Evolutionary conservation across 2,329 filamentous ascomycete species (phyloP).

Genomic region (Stromatinia cepivora): DNA sequence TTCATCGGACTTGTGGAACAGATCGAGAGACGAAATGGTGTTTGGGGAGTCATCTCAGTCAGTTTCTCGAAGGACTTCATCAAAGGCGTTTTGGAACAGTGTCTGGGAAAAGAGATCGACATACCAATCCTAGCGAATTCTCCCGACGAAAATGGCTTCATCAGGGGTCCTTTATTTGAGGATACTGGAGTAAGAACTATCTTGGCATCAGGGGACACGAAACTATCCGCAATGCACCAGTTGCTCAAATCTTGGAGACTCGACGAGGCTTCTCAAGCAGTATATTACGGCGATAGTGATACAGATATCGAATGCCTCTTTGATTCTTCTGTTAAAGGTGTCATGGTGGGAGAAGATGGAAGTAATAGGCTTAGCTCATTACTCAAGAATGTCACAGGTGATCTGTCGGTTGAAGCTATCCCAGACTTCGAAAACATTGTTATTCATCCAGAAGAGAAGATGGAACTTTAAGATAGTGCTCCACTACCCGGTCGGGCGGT

Average conservation of each 20-base stretch:
- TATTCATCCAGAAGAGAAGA: neutral
- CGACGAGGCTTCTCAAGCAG: conserved; percentile 9
- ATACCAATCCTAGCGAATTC: conserved; percentile 32
- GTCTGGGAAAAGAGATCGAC: neutral
- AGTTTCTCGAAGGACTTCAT: conserved; percentile 36
- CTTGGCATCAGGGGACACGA: conserved; percentile 34
- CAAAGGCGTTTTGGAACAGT: conserved; percentile 29
- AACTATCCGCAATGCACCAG: conserved; percentile 31
- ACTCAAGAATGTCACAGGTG: neutral
- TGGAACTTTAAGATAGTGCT: neutral
- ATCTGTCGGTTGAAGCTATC: neutral
- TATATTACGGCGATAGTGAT: conserved; percentile 40
- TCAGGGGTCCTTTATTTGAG: conserved; percentile 23
- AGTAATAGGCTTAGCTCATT: conserved; percentile 29
- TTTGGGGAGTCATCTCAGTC: conserved; percentile 36
- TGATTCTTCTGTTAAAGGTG: conserved; percentile 29
- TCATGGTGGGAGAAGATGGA: conserved; percentile 32
- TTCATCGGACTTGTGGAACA: conserved; percentile 29
- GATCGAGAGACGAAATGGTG: conserved; percentile 13
- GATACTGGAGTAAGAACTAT: conserved; percentile 18
- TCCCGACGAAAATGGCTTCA: conserved; percentile 28
- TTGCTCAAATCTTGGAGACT: conserved; percentile 25
- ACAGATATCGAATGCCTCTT: conserved; percentile 40
- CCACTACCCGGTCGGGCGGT: neutral
- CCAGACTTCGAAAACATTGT: neutral